phyloP scores from a whole-genome alignment of 2,329 filamentous ascomycete species.

The Pseudodiploospora longispora region DNA sequence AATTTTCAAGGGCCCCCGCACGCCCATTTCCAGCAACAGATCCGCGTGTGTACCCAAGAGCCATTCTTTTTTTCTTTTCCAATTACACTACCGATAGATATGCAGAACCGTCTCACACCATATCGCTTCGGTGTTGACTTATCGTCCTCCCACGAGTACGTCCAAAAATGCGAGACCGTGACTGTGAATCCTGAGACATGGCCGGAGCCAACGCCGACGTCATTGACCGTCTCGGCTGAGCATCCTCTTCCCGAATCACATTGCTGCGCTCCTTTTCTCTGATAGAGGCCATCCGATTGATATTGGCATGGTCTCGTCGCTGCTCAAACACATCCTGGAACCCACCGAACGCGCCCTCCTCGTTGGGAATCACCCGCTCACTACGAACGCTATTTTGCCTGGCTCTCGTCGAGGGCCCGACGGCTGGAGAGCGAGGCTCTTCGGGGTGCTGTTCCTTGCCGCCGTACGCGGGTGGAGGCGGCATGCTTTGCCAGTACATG shows the following conservation, averaged over 20 bases:
- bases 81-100: neutral
- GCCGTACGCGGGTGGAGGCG: conserved; percentile 27
- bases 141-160: conserved; percentile 22
- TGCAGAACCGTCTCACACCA: conserved; percentile 13
- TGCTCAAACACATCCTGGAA: conserved; percentile 39
- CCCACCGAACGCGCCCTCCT: conserved; percentile 28
- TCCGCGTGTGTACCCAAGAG: no score
- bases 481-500: conserved; percentile 41
- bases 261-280: conserved; percentile 27
- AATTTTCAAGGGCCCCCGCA: no score
- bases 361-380: conserved; percentile 14
- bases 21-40: no score
- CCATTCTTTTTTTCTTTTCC: no score
- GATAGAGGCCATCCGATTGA: conserved; percentile 29
- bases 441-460: conserved; percentile 16
- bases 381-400: conserved; percentile 10
- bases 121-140: conserved; percentile 16
- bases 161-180: conserved; percentile 21
- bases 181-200: conserved; percentile 12
- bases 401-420: conserved; percentile 7
- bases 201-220: conserved; percentile 19
- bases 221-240: conserved; percentile 16
- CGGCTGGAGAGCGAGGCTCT: conserved; percentile 8
- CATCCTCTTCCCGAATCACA: conserved; percentile 17
- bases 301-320: conserved; percentile 28